Evolutionary conservation across 345 rosid species (phyloP).

Genomic region (Moringa oleifera): DNA sequence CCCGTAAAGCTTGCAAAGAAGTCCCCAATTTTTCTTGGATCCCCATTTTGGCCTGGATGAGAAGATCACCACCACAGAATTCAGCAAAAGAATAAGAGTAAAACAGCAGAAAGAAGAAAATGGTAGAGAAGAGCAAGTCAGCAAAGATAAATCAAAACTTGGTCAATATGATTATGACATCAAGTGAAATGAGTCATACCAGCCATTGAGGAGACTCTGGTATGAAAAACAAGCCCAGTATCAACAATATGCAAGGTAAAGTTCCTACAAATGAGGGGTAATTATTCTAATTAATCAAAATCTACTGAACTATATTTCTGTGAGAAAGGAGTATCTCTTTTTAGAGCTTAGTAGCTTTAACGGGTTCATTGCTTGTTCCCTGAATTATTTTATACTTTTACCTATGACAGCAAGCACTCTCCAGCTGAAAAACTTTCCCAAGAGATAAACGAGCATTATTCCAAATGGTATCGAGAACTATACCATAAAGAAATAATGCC

Average conservation of each 20-base stretch:
- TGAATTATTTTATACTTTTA: conserved; percentile 5
- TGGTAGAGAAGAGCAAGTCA: background rate
- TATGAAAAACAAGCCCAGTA: conserved; percentile 71
- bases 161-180: conserved; percentile 3
- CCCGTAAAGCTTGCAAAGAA: conserved; percentile 94
- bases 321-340: background rate
- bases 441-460: conserved; percentile 58
- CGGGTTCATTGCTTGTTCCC: background rate
- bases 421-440: conserved; percentile 62
- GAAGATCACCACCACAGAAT: background rate
- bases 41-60: conserved; percentile 92
- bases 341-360: no score
- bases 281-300: background rate
- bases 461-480: conserved; percentile 70
- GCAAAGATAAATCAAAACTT: background rate
- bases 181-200: conserved; percentile 29
- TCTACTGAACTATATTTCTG: background rate
- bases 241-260: conserved; percentile 55
- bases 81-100: conserved; percentile 2
- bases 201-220: conserved; percentile 88
- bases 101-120: background rate
- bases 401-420: conserved; percentile 71
- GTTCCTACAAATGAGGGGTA: conserved; percentile 43
- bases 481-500: conserved; percentile 15
- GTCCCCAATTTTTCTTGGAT: conserved; percentile 83